Conservation (phyloP, 768 basidiomycete species). For the Lentinula sp. region DNA sequence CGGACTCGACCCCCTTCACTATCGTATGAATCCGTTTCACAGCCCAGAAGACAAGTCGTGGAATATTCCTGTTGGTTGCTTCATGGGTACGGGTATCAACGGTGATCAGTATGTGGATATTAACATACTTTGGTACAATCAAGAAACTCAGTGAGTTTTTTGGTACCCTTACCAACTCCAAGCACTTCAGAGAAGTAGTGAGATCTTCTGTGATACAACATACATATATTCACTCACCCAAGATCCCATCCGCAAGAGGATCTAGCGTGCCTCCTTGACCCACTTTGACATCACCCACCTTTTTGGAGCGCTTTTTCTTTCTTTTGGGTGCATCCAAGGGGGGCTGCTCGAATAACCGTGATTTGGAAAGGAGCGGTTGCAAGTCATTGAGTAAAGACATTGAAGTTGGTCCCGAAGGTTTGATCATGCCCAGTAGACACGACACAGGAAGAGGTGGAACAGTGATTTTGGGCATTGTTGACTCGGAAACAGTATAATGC, state of each 20-base stretch:
- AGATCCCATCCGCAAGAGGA: conserved; percentile 91
- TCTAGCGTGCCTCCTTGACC: conserved; percentile 96
- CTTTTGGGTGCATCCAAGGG: conserved; percentile 48
- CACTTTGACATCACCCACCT: conserved; percentile 61
- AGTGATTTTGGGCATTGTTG: conserved; percentile 60
- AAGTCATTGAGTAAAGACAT: conserved; percentile 87
- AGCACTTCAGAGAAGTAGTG: conserved; percentile 50
- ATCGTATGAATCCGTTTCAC: conserved; percentile 93
- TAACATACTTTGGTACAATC: conserved; percentile 81
- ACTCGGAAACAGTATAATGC: not conserved
- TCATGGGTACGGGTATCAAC: not conserved
- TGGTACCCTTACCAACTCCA: conserved; percentile 86
- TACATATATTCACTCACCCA: conserved; percentile 47
- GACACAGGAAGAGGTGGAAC: conserved; percentile 57
- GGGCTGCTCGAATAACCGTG: conserved; percentile 71
- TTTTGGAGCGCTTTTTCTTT: conserved; percentile 40
- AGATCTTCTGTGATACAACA: not conserved
- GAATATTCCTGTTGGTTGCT: conserved; percentile 67
- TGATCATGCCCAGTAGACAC: conserved; percentile 80
- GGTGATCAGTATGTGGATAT: not conserved
- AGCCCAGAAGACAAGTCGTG: conserved; percentile 87
- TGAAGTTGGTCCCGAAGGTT: conserved; percentile 90
- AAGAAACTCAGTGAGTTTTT: conserved; percentile 75
- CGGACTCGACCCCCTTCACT: conserved; percentile 80
- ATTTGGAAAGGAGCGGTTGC: conserved; percentile 72